Evolutionary conservation across 257 asterid genomes (phyloP).

Genomic region (Mitragyna speciosa): DNA sequence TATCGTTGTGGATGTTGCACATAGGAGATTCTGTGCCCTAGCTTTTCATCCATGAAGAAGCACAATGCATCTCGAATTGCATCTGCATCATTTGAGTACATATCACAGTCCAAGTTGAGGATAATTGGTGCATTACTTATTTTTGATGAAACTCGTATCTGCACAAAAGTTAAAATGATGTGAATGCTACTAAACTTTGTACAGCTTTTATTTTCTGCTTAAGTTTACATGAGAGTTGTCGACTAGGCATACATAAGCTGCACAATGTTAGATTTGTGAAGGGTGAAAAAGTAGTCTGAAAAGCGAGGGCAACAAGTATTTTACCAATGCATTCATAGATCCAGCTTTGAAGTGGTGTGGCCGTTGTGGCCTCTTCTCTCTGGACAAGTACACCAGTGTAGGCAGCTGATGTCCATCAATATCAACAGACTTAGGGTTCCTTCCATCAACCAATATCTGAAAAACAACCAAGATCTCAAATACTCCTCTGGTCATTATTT

Average conservation of each 20-base stretch:
- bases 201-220: too few relatives aligned
- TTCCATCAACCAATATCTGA: slow-evolving; percentile 47
- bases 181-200: not conserved
- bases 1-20: slow-evolving; percentile 68
- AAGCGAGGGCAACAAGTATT: not conserved
- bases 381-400: slow-evolving; percentile 50
- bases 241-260: not conserved
- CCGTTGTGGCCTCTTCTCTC: slow-evolving; percentile 48
- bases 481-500: not conserved
- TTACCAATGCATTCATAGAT: slow-evolving; percentile 63
- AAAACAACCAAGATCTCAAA: not conserved
- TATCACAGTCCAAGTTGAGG: slow-evolving; percentile 85
- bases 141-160: slow-evolving; percentile 74
- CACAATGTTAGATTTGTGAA: not conserved
- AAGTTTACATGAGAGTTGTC: not conserved
- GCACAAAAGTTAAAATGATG: slow-evolving; percentile 22
- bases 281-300: too few relatives aligned
- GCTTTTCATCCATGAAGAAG: slow-evolving; percentile 66
- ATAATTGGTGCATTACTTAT: slow-evolving; percentile 81
- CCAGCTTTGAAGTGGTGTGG: slow-evolving; percentile 70
- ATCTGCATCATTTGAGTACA: slow-evolving; percentile 78
- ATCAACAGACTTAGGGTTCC: slow-evolving; percentile 33
- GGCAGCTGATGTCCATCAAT: slow-evolving; percentile 44
- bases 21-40: slow-evolving; percentile 46
- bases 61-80: slow-evolving; percentile 62